Conservation (phyloP, 2,329 filamentous ascomycete species). For the Venturiaceae sp. region DNA sequence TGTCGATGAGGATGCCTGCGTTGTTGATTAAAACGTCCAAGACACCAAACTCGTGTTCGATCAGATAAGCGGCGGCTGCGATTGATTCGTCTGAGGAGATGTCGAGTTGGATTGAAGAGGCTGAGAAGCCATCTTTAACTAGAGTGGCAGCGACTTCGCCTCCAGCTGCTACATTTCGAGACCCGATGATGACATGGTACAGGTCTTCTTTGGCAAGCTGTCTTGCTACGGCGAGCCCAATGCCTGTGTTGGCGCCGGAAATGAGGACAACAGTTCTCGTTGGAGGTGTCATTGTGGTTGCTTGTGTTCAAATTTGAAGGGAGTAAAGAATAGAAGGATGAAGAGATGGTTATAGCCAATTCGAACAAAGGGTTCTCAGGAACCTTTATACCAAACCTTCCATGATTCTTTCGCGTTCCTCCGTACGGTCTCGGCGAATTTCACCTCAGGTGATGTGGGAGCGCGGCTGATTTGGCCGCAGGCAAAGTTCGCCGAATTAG, state of each 20-base stretch:
- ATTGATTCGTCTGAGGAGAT: constrained; percentile 8
- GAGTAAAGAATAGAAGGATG: too few relatives aligned
- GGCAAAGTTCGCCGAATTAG: too few relatives aligned
- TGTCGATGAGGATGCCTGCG: constrained; percentile 10
- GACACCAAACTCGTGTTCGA: neutral
- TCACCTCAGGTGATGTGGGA: too few relatives aligned
- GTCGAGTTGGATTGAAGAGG: constrained; percentile 6
- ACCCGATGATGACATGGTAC: constrained; percentile 7
- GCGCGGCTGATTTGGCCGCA: too few relatives aligned
- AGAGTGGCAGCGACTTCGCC: neutral
- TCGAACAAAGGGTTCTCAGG: too few relatives aligned
- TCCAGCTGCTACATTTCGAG: neutral
- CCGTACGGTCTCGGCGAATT: too few relatives aligned
- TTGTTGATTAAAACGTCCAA: constrained; percentile 13
- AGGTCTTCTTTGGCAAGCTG: constrained; percentile 6
- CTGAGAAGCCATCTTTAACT: neutral
- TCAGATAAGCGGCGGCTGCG: neutral
- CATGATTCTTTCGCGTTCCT: too few relatives aligned
- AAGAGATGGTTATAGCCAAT: too few relatives aligned
- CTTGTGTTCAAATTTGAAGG: too few relatives aligned
- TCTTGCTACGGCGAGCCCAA: constrained; percentile 12
- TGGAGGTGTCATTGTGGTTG: neutral
- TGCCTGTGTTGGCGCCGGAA: constrained; percentile 13
- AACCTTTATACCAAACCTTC: too few relatives aligned
- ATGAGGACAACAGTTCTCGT: neutral